phyloP scores from a whole-genome alignment of 225 moss, liverwort and hornwort genomes.

The Bryoerythrophyllum caledonicum region DNA sequence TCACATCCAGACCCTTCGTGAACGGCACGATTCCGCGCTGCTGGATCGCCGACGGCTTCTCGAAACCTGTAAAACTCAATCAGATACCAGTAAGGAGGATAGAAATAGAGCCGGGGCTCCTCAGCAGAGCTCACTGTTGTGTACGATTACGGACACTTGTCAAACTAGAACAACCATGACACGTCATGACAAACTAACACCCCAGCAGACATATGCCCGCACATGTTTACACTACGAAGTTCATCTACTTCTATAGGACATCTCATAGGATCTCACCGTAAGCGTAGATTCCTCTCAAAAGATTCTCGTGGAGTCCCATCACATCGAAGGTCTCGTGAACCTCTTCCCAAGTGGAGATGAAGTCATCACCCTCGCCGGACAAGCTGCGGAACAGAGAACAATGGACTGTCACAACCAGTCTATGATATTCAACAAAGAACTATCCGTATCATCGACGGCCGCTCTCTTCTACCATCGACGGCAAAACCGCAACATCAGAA shows the following conservation, averaged over 20 bases:
- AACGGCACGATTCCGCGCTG: conserved; percentile 71
- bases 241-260: not conserved
- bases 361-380: conserved; percentile 56
- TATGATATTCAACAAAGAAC: not conserved
- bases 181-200: too few relatives aligned
- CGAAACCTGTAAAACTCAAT: conserved; percentile 42
- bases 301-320: conserved; percentile 65
- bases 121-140: too few relatives aligned
- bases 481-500: not conserved
- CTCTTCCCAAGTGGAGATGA: conserved; percentile 70
- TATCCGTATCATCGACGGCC: fast-evolving
- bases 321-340: conserved; percentile 66
- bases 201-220: too few relatives aligned
- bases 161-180: not conserved
- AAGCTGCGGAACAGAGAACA: conserved; percentile 27
- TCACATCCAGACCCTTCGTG: conserved; percentile 61
- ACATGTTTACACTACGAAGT: not conserved
- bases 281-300: conserved; percentile 65
- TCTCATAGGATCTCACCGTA: conserved; percentile 36
- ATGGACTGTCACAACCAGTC: not conserved
- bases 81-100: not conserved
- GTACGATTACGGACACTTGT: not conserved
- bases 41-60: conserved; percentile 72
- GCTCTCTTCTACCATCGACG: not conserved
- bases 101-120: too few relatives aligned